Percentiles rank a stretch among this genome's conserved stretches.
These are phyloP conservation scores for Venturia pyrina DNA, from an alignment of 2,329 filamentous ascomycete species.

Conservation along the genomic window DNA sequence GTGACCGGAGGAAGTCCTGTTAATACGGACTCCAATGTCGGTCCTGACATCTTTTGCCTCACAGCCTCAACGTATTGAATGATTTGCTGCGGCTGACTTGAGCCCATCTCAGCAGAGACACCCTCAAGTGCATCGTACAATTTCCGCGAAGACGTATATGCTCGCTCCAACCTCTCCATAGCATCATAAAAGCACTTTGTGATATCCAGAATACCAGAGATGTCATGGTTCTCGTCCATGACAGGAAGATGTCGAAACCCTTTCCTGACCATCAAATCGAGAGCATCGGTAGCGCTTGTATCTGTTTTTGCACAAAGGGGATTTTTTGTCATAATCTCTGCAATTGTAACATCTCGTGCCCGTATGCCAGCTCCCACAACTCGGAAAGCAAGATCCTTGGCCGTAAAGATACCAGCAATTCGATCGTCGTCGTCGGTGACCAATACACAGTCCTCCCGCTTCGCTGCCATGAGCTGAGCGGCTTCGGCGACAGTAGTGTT, in stretches of 20 bases:
- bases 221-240: constrained; percentile 99
- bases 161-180: constrained; percentile 98
- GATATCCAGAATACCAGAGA: constrained; percentile 94
- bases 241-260: constrained; percentile 95
- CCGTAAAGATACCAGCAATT: constrained; percentile 97
- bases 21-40: constrained; percentile 87
- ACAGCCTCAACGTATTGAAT: constrained; percentile 98
- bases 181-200: constrained; percentile 99
- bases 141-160: constrained; percentile 95
- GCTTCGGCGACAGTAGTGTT: constrained; percentile 89
- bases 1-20: constrained; percentile 88
- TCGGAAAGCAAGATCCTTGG: constrained; percentile 94
- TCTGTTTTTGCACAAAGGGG: constrained; percentile 94
- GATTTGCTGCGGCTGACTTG: constrained; percentile 94
- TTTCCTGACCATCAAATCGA: constrained; percentile 97
- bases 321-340: constrained; percentile 99
- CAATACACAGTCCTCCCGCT: constrained; percentile 93
- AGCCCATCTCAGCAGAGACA: constrained; percentile 91
- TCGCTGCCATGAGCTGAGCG: constrained; percentile 96
- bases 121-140: constrained; percentile 95
- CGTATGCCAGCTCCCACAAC: constrained; percentile 88
- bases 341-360: constrained; percentile 81
- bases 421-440: constrained; percentile 97
- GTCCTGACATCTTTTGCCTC: constrained; percentile 92
- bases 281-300: constrained; percentile 91